Conservation (phyloP, 2,329 filamentous ascomycete species). For the Cordyceps sp. region DNA sequence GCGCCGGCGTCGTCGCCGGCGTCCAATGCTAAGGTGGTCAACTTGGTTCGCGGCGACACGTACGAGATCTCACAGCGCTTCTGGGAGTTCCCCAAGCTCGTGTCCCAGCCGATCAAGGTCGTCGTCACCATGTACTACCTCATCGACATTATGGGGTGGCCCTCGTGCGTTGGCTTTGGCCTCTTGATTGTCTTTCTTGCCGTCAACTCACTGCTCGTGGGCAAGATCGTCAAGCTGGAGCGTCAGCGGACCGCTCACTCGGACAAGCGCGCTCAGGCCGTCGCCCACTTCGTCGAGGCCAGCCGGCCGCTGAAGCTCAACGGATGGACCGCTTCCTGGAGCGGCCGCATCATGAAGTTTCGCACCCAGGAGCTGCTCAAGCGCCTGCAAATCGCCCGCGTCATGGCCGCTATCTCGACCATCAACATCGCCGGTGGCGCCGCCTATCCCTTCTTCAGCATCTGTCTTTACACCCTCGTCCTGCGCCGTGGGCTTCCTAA, state of each 20-base stretch:
- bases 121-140: constrained; percentile 46
- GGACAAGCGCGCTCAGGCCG: constrained; percentile 62
- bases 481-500: constrained; percentile 53
- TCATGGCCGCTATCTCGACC: constrained; percentile 38
- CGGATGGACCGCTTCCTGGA: constrained; percentile 21
- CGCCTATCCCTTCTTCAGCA: constrained; percentile 64
- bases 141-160: constrained; percentile 62
- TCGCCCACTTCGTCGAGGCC: constrained; percentile 73
- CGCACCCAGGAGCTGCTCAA: constrained; percentile 18
- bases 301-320: constrained; percentile 46
- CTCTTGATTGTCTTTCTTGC: constrained; percentile 53
- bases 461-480: constrained; percentile 64
- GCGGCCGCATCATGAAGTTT: constrained; percentile 17
- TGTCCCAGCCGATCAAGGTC: constrained; percentile 64
- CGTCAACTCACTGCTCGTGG: constrained; percentile 52
- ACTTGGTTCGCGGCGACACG: constrained; percentile 66
- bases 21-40: constrained; percentile 81
- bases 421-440: constrained; percentile 57
- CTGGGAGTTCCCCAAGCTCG: constrained; percentile 68
- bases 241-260: constrained; percentile 54
- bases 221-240: constrained; percentile 51
- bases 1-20: constrained; percentile 35
- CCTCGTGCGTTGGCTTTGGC: constrained; percentile 57
- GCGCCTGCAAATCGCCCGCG: constrained; percentile 17
- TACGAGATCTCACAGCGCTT: constrained; percentile 73